Conservation (phyloP, 2,329 filamentous ascomycete genomes). For the Beauveria australis region DNA sequence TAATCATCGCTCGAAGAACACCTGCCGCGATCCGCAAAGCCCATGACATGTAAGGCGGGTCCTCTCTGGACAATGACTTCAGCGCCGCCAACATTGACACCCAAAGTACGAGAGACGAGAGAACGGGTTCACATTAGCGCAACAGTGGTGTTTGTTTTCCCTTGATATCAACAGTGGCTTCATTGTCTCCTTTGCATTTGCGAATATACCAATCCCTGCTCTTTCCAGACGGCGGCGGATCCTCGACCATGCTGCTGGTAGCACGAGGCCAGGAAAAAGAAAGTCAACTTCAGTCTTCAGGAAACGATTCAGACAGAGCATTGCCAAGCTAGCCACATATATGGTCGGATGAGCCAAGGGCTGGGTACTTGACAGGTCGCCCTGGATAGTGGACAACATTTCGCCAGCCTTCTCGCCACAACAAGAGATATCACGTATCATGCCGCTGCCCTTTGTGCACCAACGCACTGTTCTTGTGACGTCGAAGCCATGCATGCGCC, state of each 20-base stretch:
- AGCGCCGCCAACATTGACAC: background rate
- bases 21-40: no score
- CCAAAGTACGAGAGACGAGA: no score
- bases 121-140: background rate
- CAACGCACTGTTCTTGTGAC: background rate
- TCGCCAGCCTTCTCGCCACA: background rate
- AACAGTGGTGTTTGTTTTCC: background rate
- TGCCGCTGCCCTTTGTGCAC: background rate
- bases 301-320: background rate
- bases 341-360: background rate
- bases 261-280: background rate
- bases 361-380: background rate
- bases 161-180: background rate
- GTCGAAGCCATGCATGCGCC: background rate
- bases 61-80: no score
- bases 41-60: no score
- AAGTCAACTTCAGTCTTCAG: background rate
- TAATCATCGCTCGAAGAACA: background rate
- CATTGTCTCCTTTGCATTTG: background rate
- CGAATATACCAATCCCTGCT: background rate
- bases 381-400: background rate
- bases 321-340: background rate
- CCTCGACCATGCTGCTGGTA: background rate
- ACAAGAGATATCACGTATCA: background rate
- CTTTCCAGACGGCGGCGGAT: background rate